Evolutionary conservation across 1,139 yeast genomes (phyloP).

Genomic region (Scheffersomyces insectosa): DNA sequence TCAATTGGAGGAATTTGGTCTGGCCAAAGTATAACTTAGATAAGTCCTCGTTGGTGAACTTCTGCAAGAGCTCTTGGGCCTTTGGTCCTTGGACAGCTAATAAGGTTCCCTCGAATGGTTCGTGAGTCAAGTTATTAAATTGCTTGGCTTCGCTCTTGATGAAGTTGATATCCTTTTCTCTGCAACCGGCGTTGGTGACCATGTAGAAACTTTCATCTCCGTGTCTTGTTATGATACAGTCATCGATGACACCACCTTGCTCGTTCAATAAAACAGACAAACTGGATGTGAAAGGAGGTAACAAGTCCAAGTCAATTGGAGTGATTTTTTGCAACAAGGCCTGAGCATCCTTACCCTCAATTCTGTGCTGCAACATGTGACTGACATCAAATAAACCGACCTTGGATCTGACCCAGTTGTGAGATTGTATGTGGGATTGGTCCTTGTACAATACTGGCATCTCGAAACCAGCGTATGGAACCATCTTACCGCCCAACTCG

Average conservation of each 20-base stretch:
- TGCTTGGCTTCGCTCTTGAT: slow-evolving; percentile 51
- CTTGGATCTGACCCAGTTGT: slow-evolving; percentile 85
- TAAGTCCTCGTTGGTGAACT: slow-evolving; percentile 61
- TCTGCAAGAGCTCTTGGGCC: slow-evolving; percentile 65
- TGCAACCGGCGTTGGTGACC: slow-evolving; percentile 97
- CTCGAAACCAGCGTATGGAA: slow-evolving; percentile 89
- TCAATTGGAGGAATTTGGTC: slow-evolving; percentile 55
- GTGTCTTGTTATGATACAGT: slow-evolving; percentile 86
- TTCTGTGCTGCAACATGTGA: slow-evolving; percentile 90
- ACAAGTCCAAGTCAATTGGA: slow-evolving; percentile 71
- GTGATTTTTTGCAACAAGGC: slow-evolving; percentile 74
- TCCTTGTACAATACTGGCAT: slow-evolving; percentile 90
- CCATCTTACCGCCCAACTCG: slow-evolving; percentile 83
- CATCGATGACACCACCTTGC: slow-evolving; percentile 86
- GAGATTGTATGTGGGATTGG: slow-evolving; percentile 88
- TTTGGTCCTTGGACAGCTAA: slow-evolving; percentile 93
- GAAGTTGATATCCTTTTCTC: slow-evolving; percentile 74
- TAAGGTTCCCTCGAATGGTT: slow-evolving; percentile 70
- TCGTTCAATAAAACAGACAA: slow-evolving; percentile 76
- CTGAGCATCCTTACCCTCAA: slow-evolving; percentile 70
- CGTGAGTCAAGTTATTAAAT: slow-evolving; percentile 54
- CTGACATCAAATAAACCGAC: slow-evolving; percentile 96
- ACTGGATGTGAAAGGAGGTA: slow-evolving; percentile 64
- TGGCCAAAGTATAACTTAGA: slow-evolving; percentile 72
- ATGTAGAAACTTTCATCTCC: slow-evolving; percentile 76